phyloP scores from a whole-genome alignment of 2,329 filamentous ascomycete species.

The Aurifilum marmelostoma region DNA sequence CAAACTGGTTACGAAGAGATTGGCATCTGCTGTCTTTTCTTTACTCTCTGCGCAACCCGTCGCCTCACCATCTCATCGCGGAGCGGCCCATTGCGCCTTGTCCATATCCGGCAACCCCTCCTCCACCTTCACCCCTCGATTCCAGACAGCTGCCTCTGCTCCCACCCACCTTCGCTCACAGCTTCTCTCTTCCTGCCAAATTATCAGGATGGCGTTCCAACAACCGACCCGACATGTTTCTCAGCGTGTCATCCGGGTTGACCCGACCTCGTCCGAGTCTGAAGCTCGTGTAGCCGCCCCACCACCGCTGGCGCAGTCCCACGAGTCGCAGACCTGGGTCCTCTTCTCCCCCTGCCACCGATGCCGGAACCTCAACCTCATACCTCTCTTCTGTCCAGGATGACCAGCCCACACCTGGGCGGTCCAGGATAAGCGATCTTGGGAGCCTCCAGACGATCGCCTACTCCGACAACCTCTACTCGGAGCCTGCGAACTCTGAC shows the following conservation, averaged over 20 bases:
- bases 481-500: constrained; percentile 37
- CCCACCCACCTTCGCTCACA: not conserved
- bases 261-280: constrained; percentile 45
- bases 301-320: constrained; percentile 40
- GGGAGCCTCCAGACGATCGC: constrained; percentile 75
- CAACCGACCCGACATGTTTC: constrained; percentile 59
- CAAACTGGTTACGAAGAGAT: constrained; percentile 6
- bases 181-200: too few relatives aligned
- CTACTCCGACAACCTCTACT: constrained; percentile 51
- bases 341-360: constrained; percentile 83
- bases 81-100: constrained; percentile 19
- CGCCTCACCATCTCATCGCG: constrained; percentile 5
- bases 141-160: not conserved
- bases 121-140: constrained; percentile 11
- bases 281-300: constrained; percentile 34
- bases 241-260: constrained; percentile 50
- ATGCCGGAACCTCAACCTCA: constrained; percentile 61
- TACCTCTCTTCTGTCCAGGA: constrained; percentile 70
- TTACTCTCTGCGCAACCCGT: not conserved
- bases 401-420: constrained; percentile 67
- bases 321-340: constrained; percentile 92
- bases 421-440: constrained; percentile 77
- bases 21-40: constrained; percentile 13
- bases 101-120: constrained; percentile 17
- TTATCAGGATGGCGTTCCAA: constrained; percentile 59